These are phyloP conservation scores for Cyclostephanos invisitatus DNA, from an alignment of 108 stramenopile genomes.

Conservation along the genomic window DNA sequence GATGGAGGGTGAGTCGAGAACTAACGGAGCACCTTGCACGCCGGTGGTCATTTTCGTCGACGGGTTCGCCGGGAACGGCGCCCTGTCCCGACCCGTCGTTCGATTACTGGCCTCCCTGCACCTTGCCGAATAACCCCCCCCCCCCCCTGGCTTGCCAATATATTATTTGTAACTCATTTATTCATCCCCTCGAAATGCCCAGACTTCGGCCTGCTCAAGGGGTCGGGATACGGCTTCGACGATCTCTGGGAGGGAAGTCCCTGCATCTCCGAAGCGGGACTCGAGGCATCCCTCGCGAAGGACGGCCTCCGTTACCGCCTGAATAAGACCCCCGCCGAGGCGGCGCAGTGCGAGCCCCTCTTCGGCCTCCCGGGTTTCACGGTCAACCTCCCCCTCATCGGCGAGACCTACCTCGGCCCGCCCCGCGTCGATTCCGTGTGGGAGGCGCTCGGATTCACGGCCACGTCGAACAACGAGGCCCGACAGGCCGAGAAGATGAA, in stretches of 20 bases:
- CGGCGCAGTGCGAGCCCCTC: slow-evolving; percentile 68
- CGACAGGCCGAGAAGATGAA: slow-evolving; percentile 83
- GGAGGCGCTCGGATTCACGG: slow-evolving; percentile 90
- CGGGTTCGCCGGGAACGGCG: no score
- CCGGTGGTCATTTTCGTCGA: background rate
- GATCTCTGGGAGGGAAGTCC: slow-evolving; percentile 71
- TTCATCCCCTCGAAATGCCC: background rate
- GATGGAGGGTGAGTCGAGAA: slow-evolving; percentile 86
- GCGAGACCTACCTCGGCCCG: slow-evolving; percentile 86
- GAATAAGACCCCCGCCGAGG: slow-evolving; percentile 83
- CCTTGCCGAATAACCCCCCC: no score
- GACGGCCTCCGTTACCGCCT: slow-evolving; percentile 88
- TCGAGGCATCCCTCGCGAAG: slow-evolving; percentile 76
- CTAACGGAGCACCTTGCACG: no score
- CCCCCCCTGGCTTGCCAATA: no score
- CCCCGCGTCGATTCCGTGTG: slow-evolving; percentile 84
- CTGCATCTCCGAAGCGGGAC: slow-evolving; percentile 78
- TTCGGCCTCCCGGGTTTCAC: slow-evolving; percentile 72
- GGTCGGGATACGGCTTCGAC: slow-evolving; percentile 69
- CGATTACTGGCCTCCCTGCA: no score
- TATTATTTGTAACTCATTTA: no score
- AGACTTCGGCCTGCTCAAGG: slow-evolving; percentile 87
- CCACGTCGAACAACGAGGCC: slow-evolving; percentile 89
- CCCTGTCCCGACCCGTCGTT: no score
- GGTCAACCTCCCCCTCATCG: slow-evolving; percentile 82